Evolutionary conservation across 2,329 filamentous ascomycete species (phyloP).

Genomic region (Grosmannia clavigera): DNA sequence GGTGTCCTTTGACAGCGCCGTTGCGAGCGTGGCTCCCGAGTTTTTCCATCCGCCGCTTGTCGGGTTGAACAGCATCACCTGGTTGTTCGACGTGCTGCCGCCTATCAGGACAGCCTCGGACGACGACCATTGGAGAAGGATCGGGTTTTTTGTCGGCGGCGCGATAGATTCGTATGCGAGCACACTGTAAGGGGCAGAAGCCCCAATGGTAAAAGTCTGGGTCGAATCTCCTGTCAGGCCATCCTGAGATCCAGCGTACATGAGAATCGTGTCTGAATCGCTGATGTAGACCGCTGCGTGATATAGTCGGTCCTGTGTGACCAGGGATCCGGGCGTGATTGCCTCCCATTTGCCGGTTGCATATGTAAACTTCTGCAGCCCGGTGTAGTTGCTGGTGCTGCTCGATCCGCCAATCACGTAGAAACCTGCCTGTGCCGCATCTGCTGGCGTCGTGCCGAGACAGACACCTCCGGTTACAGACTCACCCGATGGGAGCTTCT

Average conservation of each 20-base stretch:
- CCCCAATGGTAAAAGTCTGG: slow-evolving; percentile 63
- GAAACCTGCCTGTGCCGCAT: slow-evolving; percentile 48
- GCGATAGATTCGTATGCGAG: slow-evolving; percentile 43
- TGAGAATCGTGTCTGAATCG: slow-evolving; percentile 56
- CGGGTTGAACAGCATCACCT: slow-evolving; percentile 61
- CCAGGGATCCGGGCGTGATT: slow-evolving; percentile 29
- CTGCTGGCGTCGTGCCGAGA: slow-evolving; percentile 53
- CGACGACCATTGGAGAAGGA: slow-evolving; percentile 63
- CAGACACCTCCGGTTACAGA: slow-evolving; percentile 66
- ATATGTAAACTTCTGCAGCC: slow-evolving; percentile 58
- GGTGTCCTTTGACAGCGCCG: slow-evolving; percentile 46
- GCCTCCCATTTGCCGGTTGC: slow-evolving; percentile 40
- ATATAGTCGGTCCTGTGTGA: slow-evolving; percentile 56
- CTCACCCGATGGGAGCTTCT: slow-evolving; percentile 49
- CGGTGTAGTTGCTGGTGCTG: slow-evolving; percentile 46
- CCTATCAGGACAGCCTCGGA: slow-evolving; percentile 63
- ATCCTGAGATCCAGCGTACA: slow-evolving; percentile 67
- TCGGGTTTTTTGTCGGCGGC: slow-evolving; percentile 53
- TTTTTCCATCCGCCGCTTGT: slow-evolving; percentile 51
- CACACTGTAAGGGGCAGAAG: slow-evolving; percentile 52
- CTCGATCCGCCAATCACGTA: slow-evolving; percentile 70
- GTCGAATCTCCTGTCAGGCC: slow-evolving; percentile 46
- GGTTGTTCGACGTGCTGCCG: slow-evolving; percentile 51
- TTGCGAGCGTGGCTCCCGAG: slow-evolving; percentile 50
- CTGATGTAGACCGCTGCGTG: slow-evolving; percentile 69